A percentile compares a stretch with the other conserved stretches of the same genome.
Conservation (phyloP, 257 asterid species). For the Nicotiana benthamiana region DNA sequence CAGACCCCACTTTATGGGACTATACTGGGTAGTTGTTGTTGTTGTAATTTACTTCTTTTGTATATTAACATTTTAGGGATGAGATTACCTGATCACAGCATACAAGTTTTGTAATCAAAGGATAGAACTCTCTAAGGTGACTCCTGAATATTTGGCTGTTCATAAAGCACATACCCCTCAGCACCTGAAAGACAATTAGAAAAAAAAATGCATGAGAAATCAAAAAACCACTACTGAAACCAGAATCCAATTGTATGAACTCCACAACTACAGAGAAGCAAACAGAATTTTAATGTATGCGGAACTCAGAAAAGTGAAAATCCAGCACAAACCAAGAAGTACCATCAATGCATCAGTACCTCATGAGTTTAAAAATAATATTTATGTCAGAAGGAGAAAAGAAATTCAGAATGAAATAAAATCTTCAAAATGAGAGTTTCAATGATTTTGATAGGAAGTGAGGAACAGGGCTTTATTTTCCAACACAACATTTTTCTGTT, state of each 20-base stretch:
- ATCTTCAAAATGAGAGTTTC: not conserved
- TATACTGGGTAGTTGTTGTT: no score
- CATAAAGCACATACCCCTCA: constrained; percentile 80
- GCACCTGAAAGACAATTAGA: constrained; percentile 56
- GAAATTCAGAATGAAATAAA: not conserved
- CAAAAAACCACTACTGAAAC: not conserved
- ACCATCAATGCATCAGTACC: not conserved
- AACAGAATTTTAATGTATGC: not conserved
- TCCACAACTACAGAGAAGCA: not conserved
- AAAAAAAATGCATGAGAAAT: constrained; percentile 2
- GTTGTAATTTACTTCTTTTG: not conserved
- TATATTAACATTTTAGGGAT: not conserved
- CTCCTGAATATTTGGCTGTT: constrained; percentile 64
- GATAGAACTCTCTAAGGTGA: constrained; percentile 84
- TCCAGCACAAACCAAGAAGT: not conserved
- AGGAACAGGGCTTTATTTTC: not conserved
- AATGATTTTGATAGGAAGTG: not conserved
- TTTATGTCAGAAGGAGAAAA: not conserved
- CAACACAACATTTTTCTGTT: not conserved
- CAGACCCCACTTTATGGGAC: no score
- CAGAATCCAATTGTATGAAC: not conserved
- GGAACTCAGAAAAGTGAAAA: not conserved
- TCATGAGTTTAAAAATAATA: not conserved
- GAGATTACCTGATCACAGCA: constrained; percentile 91
- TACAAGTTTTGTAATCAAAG: constrained; percentile 82